phyloP scores from a whole-genome alignment of 768 basidiomycete species.

The Serendipita sp. region DNA sequence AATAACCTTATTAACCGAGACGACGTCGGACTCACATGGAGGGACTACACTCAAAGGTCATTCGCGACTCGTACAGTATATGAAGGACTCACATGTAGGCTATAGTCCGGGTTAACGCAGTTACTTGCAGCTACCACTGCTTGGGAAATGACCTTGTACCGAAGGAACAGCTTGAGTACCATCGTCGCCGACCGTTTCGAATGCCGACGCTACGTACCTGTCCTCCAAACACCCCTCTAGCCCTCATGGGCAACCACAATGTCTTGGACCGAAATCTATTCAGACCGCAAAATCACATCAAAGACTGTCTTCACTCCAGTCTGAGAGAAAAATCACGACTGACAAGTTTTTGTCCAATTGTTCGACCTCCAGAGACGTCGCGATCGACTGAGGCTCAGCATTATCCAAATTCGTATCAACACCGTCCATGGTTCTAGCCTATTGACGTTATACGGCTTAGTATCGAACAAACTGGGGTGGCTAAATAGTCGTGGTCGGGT shows the following conservation, averaged over 20 bases:
- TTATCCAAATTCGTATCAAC: neutral
- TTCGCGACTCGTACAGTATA: neutral
- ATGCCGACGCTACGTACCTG: conserved; percentile 6
- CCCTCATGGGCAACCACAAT: conserved; percentile 41
- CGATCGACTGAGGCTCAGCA: conserved; percentile 32
- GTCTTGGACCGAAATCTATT: conserved; percentile 59
- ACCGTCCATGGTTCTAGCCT: neutral
- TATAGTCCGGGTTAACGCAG: conserved; percentile 46
- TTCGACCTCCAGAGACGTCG: conserved; percentile 62
- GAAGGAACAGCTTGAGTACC: neutral
- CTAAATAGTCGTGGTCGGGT: neutral
- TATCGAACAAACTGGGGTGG: neutral
- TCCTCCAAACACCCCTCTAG: conserved; percentile 71
- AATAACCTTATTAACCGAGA: neutral
- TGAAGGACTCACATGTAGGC: conserved; percentile 47
- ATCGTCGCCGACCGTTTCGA: neutral
- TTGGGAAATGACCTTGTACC: conserved; percentile 58
- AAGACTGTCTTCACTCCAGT: neutral
- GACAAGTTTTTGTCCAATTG: conserved; percentile 51
- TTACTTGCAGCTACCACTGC: conserved; percentile 69
- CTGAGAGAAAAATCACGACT: neutral
- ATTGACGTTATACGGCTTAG: neutral
- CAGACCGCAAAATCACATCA: conserved; percentile 39
- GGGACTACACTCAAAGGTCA: conserved; percentile 28
- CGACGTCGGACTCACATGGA: conserved; percentile 32